These are phyloP conservation scores for Ophiostoma ulmi DNA, from an alignment of 2,329 filamentous ascomycete species.

Conservation along the genomic window DNA sequence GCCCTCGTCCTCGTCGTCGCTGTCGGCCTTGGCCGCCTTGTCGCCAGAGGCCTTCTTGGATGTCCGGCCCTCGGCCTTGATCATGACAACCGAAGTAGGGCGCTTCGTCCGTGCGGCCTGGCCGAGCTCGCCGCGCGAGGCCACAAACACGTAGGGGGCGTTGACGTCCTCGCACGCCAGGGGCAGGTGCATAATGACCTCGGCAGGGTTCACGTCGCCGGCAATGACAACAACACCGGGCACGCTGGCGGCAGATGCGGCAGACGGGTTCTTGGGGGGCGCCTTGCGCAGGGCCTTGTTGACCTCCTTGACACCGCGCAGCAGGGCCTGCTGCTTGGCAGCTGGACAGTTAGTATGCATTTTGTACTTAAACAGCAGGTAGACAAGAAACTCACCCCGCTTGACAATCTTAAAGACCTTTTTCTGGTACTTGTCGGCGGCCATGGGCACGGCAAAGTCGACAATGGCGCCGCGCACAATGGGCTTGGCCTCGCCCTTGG, in stretches of 20 bases:
- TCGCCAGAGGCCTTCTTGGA: conserved; percentile 51
- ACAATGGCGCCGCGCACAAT: conserved; percentile 53
- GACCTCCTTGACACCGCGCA: conserved; percentile 97
- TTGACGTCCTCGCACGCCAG: conserved; percentile 97
- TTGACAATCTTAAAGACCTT: conserved; percentile 61
- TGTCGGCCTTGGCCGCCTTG: conserved; percentile 37
- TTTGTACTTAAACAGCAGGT: neutral
- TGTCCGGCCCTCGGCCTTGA: conserved; percentile 37
- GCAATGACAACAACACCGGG: conserved; percentile 84
- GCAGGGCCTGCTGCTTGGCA: conserved; percentile 90
- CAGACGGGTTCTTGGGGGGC: conserved; percentile 58
- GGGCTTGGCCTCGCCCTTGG: conserved; percentile 29
- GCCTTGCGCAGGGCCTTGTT: conserved; percentile 98
- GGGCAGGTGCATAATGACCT: conserved; percentile 97
- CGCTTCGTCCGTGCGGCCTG: conserved; percentile 92
- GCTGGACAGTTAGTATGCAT: conserved; percentile 49
- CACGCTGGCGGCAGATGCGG: conserved; percentile 42
- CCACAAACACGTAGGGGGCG: conserved; percentile 93
- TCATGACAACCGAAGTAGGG: conserved; percentile 94
- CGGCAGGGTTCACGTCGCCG: conserved; percentile 95
- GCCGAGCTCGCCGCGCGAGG: conserved; percentile 86
- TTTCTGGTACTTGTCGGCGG: conserved; percentile 69
- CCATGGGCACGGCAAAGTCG: conserved; percentile 76
- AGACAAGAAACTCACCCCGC: conserved; percentile 42
- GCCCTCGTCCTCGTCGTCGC: conserved; percentile 45